These are phyloP conservation scores for Saturnispora sanitii DNA, from an alignment of 805 yeast species.

Conservation along the genomic window DNA sequence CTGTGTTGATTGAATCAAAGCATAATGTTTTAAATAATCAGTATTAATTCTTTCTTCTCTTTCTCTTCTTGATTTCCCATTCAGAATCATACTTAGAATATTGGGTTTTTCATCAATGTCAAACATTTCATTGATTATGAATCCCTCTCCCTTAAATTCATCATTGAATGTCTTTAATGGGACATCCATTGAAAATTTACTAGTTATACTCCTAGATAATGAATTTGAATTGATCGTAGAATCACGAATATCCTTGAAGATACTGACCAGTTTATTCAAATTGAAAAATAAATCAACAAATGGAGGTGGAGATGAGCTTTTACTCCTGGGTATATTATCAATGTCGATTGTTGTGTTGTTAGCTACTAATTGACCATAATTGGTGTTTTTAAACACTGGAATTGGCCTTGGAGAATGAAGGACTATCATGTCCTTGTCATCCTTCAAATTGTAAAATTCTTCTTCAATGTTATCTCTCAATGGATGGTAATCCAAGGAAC, in stretches of 20 bases:
- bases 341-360: background rate
- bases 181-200: slow-evolving; percentile 1
- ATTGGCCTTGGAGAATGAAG: too few relatives aligned
- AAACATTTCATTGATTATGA: background rate
- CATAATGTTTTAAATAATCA: slow-evolving; percentile 38
- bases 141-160: background rate
- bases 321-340: too few relatives aligned
- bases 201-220: background rate
- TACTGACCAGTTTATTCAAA: background rate
- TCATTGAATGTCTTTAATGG: slow-evolving; percentile 10
- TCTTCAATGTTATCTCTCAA: background rate
- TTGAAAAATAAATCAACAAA: background rate
- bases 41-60: slow-evolving; percentile 43
- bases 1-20: slow-evolving; percentile 35
- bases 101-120: background rate
- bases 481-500: background rate
- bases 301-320: background rate
- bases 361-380: background rate
- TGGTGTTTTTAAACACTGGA: too few relatives aligned
- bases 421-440: too few relatives aligned
- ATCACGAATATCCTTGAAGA: background rate
- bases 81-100: slow-evolving; percentile 6
- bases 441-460: too few relatives aligned
- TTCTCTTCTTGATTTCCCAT: slow-evolving; percentile 12
- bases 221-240: background rate